Evolutionary conservation across 768 basidiomycete genomes (phyloP).

Genomic region (Boletus coccyginus): DNA sequence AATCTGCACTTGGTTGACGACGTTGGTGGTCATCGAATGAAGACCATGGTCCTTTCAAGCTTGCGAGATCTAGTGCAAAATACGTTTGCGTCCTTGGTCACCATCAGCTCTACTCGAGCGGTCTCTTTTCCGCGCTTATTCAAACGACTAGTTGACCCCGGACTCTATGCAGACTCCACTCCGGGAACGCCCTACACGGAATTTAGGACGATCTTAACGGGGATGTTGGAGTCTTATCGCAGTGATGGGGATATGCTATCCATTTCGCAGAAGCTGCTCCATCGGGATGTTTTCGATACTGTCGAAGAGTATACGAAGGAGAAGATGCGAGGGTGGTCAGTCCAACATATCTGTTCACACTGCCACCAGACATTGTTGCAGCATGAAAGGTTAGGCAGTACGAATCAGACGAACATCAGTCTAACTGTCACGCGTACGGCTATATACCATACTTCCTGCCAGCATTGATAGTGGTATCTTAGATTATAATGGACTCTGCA

Average conservation of each 20-base stretch:
- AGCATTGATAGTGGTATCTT: constrained; percentile 20
- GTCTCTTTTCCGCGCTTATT: constrained; percentile 92
- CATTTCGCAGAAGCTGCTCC: constrained; percentile 79
- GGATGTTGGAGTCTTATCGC: constrained; percentile 95
- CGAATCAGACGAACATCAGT: constrained; percentile 18
- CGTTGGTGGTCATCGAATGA: constrained; percentile 19
- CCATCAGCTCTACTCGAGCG: constrained; percentile 72
- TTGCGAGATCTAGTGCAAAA: constrained; percentile 78
- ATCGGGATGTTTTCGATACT: constrained; percentile 77
- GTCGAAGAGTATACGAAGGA: constrained; percentile 59
- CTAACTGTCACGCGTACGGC: constrained; percentile 57
- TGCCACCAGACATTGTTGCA: constrained; percentile 51
- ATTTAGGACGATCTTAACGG: constrained; percentile 84
- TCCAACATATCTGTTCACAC: constrained; percentile 44
- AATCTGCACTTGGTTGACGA: constrained; percentile 33
- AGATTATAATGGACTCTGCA: not conserved
- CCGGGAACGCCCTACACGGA: constrained; percentile 79
- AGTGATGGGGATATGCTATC: constrained; percentile 87
- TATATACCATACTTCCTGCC: constrained; percentile 54
- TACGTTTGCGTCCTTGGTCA: constrained; percentile 80
- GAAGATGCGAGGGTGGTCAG: constrained; percentile 61
- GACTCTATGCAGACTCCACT: constrained; percentile 46
- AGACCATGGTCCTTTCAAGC: constrained; percentile 37
- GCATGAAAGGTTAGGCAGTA: constrained; percentile 16
- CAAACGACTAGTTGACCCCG: constrained; percentile 83